These are phyloP conservation scores for Ogataea philodendri DNA, from an alignment of 805 yeast genomes.

Conservation along the genomic window DNA sequence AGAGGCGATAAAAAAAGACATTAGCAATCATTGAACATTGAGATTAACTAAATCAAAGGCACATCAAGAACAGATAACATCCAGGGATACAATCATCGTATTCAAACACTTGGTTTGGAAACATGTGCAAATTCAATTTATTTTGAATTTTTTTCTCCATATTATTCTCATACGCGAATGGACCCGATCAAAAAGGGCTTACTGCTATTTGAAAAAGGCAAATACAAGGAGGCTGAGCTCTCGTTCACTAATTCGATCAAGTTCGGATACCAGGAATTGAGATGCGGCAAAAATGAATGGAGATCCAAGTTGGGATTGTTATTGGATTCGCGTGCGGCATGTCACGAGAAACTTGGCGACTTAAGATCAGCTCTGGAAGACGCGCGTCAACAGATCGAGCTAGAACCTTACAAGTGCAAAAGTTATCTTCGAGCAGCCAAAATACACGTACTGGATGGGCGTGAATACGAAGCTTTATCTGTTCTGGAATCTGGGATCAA, in stretches of 20 bases:
- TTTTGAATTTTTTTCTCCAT: neutral
- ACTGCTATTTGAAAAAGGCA: conserved; percentile 18
- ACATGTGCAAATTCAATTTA: conserved; percentile 3
- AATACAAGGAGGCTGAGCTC: conserved; percentile 24
- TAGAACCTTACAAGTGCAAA: conserved; percentile 48
- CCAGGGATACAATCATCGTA: too few species aligned
- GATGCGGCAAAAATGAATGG: conserved; percentile 3
- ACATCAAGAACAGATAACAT: too few species aligned
- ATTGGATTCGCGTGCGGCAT: conserved; percentile 49
- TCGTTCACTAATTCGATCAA: conserved; percentile 22
- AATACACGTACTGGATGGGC: conserved; percentile 28
- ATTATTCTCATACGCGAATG: conserved; percentile 2
- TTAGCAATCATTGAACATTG: too few species aligned
- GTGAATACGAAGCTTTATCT: conserved; percentile 37
- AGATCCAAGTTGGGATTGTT: conserved; percentile 18
- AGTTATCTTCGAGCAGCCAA: conserved; percentile 48
- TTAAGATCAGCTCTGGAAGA: conserved; percentile 38
- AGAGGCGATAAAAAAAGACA: too few species aligned
- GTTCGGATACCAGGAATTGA: conserved; percentile 11
- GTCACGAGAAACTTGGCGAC: conserved; percentile 41
- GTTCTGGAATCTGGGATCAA: conserved; percentile 38
- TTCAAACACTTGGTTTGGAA: too few species aligned
- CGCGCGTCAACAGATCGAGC: conserved; percentile 33
- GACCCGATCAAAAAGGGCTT: conserved; percentile 21
- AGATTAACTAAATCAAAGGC: too few species aligned